Conservation (phyloP, 1,284 basidiomycete genomes). For the Mycosarcoma mackinlayi region DNA sequence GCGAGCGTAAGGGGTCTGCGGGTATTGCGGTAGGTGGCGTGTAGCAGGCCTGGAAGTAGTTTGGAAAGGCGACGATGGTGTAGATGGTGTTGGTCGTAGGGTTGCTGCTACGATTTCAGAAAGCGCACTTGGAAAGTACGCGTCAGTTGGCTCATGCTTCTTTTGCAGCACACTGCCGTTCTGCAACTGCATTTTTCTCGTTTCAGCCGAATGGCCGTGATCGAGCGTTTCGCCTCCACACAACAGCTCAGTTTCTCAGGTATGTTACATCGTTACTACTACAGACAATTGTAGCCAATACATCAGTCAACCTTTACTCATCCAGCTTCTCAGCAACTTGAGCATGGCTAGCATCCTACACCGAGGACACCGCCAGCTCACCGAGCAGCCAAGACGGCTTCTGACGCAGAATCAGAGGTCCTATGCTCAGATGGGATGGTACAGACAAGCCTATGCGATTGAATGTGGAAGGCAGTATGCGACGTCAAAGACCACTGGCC, state of each 20-base stretch:
- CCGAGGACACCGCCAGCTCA: too few relatives aligned
- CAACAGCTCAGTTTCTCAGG: constrained; percentile 3
- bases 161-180: constrained; percentile 16
- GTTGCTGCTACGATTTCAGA: background rate
- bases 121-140: constrained; percentile 11
- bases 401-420: too few relatives aligned
- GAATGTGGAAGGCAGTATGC: too few relatives aligned
- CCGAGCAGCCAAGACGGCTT: too few relatives aligned
- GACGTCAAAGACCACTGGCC: constrained; percentile 45
- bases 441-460: too few relatives aligned
- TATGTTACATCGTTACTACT: constrained; percentile 8
- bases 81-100: constrained; percentile 7
- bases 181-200: constrained; percentile 15
- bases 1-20: too few relatives aligned
- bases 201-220: constrained; percentile 15
- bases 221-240: constrained; percentile 36
- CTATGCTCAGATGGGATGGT: too few relatives aligned
- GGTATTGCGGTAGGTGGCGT: too few relatives aligned
- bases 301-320: background rate
- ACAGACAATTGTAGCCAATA: too few relatives aligned
- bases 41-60: background rate
- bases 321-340: background rate
- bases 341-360: too few relatives aligned
- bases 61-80: constrained; percentile 2
- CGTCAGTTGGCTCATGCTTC: constrained; percentile 32